Percentiles rank a stretch among this genome's conserved stretches.
Conservation (phyloP, 352 stramenopile species). For the Phytophthora chlamydospora region DNA sequence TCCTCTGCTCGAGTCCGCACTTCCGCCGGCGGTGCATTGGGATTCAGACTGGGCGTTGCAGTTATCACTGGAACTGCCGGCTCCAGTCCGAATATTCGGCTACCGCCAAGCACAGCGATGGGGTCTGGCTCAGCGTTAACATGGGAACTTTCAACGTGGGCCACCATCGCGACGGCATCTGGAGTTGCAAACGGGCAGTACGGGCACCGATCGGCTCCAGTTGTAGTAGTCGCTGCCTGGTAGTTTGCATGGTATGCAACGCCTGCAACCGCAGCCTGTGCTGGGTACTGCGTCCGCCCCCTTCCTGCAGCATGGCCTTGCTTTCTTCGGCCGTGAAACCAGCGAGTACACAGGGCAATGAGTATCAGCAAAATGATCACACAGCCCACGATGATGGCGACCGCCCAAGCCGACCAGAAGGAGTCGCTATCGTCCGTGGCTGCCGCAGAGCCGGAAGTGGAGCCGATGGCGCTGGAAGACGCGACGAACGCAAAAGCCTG, state of each 20-base stretch:
- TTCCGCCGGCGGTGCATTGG: conserved; percentile 14
- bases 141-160: conserved; percentile 67
- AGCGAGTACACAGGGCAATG: conserved; percentile 44
- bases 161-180: conserved; percentile 67
- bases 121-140: conserved; percentile 7
- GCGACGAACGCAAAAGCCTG: conserved; percentile 83
- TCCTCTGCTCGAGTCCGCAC: conserved; percentile 10
- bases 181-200: conserved; percentile 60
- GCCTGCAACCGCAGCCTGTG: conserved; percentile 11
- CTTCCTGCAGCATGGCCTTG: conserved; percentile 6
- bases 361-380: conserved; percentile 62
- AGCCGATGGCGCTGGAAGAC: conserved; percentile 77
- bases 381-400: conserved; percentile 50
- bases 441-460: conserved; percentile 39
- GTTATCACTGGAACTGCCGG: conserved; percentile 29
- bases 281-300: conserved; percentile 20
- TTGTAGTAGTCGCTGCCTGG: conserved; percentile 22
- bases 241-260: conserved; percentile 23
- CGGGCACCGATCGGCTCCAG: conserved; percentile 47
- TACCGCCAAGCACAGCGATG: conserved; percentile 34
- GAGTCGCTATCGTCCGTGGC: conserved; percentile 23
- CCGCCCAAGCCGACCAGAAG: conserved; percentile 70
- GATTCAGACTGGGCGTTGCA: conserved; percentile 9
- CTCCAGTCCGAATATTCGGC: conserved; percentile 33
- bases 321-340: conserved; percentile 34